Base-by-base conservation (phyloP, 2,329 filamentous ascomycete species). In the Capronia coronata region DNA sequence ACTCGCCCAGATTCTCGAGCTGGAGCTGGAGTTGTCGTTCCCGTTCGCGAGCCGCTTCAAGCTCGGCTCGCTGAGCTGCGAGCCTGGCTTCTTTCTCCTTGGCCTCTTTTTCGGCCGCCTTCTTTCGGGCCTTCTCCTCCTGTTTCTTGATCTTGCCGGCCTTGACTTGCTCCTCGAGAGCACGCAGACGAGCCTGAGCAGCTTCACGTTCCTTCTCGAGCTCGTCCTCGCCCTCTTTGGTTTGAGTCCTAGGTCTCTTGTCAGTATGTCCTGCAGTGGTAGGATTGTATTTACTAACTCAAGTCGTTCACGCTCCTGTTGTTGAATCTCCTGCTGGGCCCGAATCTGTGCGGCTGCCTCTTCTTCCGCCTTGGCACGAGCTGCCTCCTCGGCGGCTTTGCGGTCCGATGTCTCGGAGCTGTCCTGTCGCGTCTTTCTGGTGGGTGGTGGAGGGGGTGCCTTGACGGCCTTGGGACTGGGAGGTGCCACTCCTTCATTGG, bases 141-240 rank as follows among this genome's bases (percentile, higher is more conserved):
- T 94, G 86, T 69, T 95, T 97, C 75, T 88, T 91, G 45, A 97
- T 72, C 72, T 97, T 98, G 62, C 90, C 88, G 64, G 90, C 87
- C 56, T 83, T 84, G 45, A 97, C 89, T 68, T 96, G 89, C 65
- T 97, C 89, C 68, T 98, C 90, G 7, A 98, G 79, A 13, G 88
- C 89, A 65, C 83, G 87, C 19, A 97, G 77, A 43, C 90, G 87
- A 55, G 86, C 86, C 60, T 86, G 82, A 34, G 90, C 83, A 46
- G 86, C 88, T 62, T 89, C 80, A 46, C 84, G 84, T 68, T 96
- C 89, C 59, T 78, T 81, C 25, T 79, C 81, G 48, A 95, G 77
- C 52, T 94, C 89, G 22, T 86, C 81, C 66, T 95, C 88, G 66
- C 91, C 85, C 44, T 78, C 75, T 60, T 74, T 79, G 38, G 86